These are phyloP conservation scores for Claviceps sp. DNA, from an alignment of 2,329 filamentous ascomycete genomes.

Conservation along the genomic window DNA sequence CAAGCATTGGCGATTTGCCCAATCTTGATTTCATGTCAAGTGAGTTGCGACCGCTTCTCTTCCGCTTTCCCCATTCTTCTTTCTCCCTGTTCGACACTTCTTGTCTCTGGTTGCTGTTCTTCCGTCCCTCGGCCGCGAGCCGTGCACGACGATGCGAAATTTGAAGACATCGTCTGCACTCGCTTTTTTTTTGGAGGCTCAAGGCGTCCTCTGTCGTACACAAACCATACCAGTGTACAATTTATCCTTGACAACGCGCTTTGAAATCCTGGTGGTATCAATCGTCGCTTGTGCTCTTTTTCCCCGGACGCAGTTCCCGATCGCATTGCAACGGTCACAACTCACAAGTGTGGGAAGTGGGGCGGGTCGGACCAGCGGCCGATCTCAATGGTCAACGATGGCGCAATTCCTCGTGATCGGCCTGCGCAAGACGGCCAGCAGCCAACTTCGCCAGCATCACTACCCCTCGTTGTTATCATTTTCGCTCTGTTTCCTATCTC, in stretches of 20 bases:
- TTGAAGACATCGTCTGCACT: not conserved
- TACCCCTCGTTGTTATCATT: not conserved
- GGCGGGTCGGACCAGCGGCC: slow-evolving; percentile 9
- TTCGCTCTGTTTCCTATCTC: not conserved
- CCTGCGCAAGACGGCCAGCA: slow-evolving; percentile 4
- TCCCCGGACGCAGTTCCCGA: not conserved
- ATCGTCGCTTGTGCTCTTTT: not conserved
- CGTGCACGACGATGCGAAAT: not conserved
- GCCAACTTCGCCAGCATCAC: not conserved
- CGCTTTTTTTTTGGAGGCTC: not conserved
- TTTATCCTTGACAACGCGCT: not conserved
- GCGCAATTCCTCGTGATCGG: slow-evolving; percentile 50
- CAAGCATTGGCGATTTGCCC: slow-evolving; percentile 32
- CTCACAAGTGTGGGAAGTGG: slow-evolving; percentile 13
- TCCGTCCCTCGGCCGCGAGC: not conserved
- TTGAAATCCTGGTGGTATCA: no score
- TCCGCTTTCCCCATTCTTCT: not conserved
- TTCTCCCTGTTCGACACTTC: not conserved
- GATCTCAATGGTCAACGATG: slow-evolving; percentile 37
- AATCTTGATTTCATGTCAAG: slow-evolving; percentile 37
- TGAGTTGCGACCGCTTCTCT: slow-evolving; percentile 20
- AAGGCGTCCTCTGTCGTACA: not conserved
- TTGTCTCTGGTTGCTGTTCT: not conserved
- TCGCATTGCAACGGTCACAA: slow-evolving; percentile 7
- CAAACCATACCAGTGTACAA: slow-evolving; percentile 4